Conservation (phyloP, 768 basidiomycete species). For the Strobilomyces confusus region DNA sequence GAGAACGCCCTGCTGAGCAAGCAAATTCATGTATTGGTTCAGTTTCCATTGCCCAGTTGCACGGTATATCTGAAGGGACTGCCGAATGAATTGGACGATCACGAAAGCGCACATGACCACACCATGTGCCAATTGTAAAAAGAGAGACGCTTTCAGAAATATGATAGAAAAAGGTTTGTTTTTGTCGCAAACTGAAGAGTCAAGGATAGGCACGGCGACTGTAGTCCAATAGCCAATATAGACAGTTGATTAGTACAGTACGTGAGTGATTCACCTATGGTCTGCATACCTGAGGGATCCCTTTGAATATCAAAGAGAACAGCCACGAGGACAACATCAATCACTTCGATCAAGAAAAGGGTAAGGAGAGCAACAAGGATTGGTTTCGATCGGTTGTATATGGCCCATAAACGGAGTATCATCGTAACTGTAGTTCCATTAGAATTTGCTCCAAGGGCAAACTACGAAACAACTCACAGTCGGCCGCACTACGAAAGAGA, state of each 20-base stretch:
- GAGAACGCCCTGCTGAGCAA: neutral
- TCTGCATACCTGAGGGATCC: neutral
- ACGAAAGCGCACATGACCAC: neutral
- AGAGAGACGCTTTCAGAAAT: too few species aligned
- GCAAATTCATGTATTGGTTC: neutral
- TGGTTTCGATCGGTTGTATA: neutral
- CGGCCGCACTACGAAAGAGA: neutral
- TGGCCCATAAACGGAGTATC: slow-evolving; percentile 1
- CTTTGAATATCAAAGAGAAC: neutral
- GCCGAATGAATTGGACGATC: neutral
- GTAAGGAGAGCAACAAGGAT: neutral
- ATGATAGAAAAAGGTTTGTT: too few species aligned
- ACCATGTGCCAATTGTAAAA: neutral
- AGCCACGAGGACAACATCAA: neutral
- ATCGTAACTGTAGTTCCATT: neutral
- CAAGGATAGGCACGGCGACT: neutral
- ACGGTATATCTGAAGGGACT: neutral
- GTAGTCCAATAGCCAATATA: neutral
- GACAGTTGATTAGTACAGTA: neutral
- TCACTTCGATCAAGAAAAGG: neutral
- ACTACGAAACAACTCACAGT: neutral
- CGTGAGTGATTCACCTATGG: neutral
- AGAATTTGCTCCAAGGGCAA: too few species aligned
- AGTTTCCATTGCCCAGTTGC: neutral
- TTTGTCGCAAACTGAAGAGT: neutral